A percentile compares a stretch with the other conserved stretches of the same genome.
Conservation (phyloP, 345 rosid genomes). For the Arabis alpina region DNA sequence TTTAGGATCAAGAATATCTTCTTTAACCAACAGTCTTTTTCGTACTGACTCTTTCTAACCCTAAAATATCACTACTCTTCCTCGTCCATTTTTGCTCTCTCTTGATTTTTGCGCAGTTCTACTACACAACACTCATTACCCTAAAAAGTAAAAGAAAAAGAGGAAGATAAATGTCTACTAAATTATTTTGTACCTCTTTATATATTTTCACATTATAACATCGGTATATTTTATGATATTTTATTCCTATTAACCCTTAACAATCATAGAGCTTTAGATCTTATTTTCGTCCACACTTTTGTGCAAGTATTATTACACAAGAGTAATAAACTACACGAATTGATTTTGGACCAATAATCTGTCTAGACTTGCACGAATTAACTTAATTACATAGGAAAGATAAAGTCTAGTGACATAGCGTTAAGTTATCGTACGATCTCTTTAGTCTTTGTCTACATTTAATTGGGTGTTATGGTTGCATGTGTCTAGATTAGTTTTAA, state of each 20-base stretch:
- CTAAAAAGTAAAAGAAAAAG: slow-evolving; percentile 38
- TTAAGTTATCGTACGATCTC: background rate
- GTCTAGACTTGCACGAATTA: background rate
- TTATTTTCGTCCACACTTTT: slow-evolving; percentile 4
- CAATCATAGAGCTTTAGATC: slow-evolving; percentile 24
- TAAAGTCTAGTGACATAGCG: background rate
- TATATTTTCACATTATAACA: slow-evolving; percentile 8
- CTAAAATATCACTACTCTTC: slow-evolving; percentile 35
- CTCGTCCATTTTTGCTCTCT: slow-evolving; percentile 32
- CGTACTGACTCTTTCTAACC: slow-evolving; percentile 35
- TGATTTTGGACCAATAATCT: background rate
- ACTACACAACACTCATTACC: slow-evolving; percentile 45
- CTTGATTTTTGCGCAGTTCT: slow-evolving; percentile 34
- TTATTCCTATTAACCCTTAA: slow-evolving; percentile 20
- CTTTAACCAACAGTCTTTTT: slow-evolving; percentile 45
- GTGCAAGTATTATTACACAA: background rate
- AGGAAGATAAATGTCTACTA: slow-evolving; percentile 16
- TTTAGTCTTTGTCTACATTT: background rate
- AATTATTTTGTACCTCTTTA: slow-evolving; percentile 12
- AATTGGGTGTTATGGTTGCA: background rate
- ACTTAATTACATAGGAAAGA: background rate
- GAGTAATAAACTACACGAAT: background rate
- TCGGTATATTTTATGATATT: background rate
- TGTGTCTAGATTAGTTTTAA: background rate
- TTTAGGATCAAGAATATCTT: slow-evolving; percentile 33